Evolutionary conservation across 371 early-diverging fungal species (phyloP).

Genomic region (Mortierella sp.): DNA sequence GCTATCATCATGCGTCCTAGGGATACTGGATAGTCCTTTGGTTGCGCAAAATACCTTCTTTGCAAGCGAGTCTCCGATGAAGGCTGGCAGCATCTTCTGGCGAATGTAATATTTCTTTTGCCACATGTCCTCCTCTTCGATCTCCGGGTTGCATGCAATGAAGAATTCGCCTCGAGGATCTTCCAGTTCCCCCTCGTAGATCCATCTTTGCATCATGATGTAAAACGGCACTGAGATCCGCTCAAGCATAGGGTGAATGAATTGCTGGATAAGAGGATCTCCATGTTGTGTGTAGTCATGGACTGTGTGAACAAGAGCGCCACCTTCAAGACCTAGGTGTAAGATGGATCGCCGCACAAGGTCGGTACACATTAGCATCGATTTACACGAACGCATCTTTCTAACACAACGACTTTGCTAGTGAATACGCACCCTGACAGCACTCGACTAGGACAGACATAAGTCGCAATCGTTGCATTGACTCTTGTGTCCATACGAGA

Average conservation of each 20-base stretch:
- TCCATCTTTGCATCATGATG: constrained; percentile 91
- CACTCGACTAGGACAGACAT: constrained; percentile 74
- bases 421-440: constrained; percentile 51
- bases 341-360: too few species aligned
- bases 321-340: constrained; percentile 69
- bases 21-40: too few species aligned
- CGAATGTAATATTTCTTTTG: constrained; percentile 77
- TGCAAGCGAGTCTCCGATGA: constrained; percentile 79
- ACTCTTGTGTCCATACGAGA: constrained; percentile 88
- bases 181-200: constrained; percentile 92
- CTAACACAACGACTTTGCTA: too few species aligned
- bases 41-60: constrained; percentile 72
- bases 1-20: too few species aligned
- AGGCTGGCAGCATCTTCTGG: constrained; percentile 86
- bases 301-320: constrained; percentile 81
- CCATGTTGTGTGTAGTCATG: constrained; percentile 90
- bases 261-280: constrained; percentile 85
- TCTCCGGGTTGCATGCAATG: constrained; percentile 64
- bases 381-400: too few species aligned
- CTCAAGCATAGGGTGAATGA: constrained; percentile 81
- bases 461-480: constrained; percentile 76
- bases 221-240: constrained; percentile 89
- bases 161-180: constrained; percentile 97
- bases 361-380: too few species aligned
- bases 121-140: constrained; percentile 83